Conservation (phyloP, 352 stramenopile species). For the Pseudoperonospora humuli region DNA sequence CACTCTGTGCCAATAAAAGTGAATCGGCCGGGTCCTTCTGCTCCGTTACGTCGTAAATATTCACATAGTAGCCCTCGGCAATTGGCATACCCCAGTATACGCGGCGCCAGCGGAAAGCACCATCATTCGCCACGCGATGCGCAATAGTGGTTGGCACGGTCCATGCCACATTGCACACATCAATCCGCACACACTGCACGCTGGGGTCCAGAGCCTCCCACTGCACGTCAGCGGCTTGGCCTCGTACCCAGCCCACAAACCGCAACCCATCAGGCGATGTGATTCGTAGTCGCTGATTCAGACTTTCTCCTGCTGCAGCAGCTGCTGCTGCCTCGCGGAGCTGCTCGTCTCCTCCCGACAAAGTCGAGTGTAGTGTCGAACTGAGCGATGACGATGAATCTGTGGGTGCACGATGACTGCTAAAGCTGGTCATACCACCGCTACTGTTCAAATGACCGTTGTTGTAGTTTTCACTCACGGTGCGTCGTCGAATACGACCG, state of each 20-base stretch:
- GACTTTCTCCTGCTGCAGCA: conserved; percentile 1
- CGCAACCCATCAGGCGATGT: conserved; percentile 36
- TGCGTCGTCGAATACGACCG: conserved; percentile 27
- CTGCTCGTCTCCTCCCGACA: conserved; percentile 23
- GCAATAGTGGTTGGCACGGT: conserved; percentile 71
- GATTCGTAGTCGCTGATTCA: conserved; percentile 48
- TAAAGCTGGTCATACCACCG: conserved; percentile 1
- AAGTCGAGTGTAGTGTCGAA: conserved; percentile 15
- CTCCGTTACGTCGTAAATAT: conserved; percentile 79
- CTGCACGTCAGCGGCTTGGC: conserved; percentile 65
- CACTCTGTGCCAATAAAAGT: conserved; percentile 53
- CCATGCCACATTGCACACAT: conserved; percentile 83
- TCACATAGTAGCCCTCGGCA: conserved; percentile 79
- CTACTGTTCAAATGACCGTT: conserved; percentile 12
- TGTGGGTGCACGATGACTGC: conserved; percentile 20
- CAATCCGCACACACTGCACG: conserved; percentile 68
- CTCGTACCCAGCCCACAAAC: conserved; percentile 64
- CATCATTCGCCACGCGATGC: conserved; percentile 56
- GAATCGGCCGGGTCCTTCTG: conserved; percentile 33
- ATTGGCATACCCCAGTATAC: conserved; percentile 86
- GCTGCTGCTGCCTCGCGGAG: conserved; percentile 23
- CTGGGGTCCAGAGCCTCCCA: conserved; percentile 71
- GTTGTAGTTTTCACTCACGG: conserved; percentile 30
- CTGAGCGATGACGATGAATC: conserved; percentile 9
- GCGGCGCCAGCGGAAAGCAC: conserved; percentile 60